phyloP scores from a whole-genome alignment of 2,329 filamentous ascomycete species.

The Ascochyta clinopodiicola region DNA sequence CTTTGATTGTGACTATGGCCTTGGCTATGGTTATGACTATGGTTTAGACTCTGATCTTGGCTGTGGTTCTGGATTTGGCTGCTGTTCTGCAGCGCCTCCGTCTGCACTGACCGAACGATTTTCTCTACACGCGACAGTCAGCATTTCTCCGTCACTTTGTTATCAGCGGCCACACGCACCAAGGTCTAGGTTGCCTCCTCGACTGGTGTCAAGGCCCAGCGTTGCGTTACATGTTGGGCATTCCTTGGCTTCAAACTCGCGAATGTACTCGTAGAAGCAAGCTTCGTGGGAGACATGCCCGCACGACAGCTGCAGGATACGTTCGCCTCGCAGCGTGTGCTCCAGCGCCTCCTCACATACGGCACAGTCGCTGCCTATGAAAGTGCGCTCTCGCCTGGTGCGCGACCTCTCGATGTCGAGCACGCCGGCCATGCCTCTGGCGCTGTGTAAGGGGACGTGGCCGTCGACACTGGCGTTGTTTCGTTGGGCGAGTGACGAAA shows the following conservation, averaged over 20 bases:
- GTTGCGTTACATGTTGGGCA: constrained; percentile 95
- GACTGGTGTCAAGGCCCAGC: constrained; percentile 87
- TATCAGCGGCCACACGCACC: constrained; percentile 61
- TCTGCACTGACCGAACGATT: constrained; percentile 85
- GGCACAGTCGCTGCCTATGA: constrained; percentile 91
- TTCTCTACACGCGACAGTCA: constrained; percentile 70
- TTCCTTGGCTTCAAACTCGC: constrained; percentile 90
- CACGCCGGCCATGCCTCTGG: constrained; percentile 64
- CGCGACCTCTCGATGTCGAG: constrained; percentile 79
- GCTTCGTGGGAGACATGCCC: constrained; percentile 97
- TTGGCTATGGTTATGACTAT: too few relatives aligned
- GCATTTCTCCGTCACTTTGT: constrained; percentile 6
- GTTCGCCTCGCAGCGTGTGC: constrained; percentile 91
- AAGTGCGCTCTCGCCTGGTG: constrained; percentile 86
- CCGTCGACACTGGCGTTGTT: constrained; percentile 37
- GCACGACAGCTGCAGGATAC: constrained; percentile 94
- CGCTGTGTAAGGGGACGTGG: constrained; percentile 40
- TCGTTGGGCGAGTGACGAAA: constrained; percentile 28
- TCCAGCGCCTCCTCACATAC: constrained; percentile 97
- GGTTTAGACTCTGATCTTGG: too few relatives aligned
- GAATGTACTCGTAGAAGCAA: constrained; percentile 98
- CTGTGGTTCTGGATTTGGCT: constrained; percentile 38
- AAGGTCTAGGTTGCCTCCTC: constrained; percentile 90
- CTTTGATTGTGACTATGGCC: too few relatives aligned
- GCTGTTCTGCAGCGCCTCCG: constrained; percentile 57